Conservation (phyloP, 2,329 filamentous ascomycete genomes). For the Tolypocladium endophyticum region DNA sequence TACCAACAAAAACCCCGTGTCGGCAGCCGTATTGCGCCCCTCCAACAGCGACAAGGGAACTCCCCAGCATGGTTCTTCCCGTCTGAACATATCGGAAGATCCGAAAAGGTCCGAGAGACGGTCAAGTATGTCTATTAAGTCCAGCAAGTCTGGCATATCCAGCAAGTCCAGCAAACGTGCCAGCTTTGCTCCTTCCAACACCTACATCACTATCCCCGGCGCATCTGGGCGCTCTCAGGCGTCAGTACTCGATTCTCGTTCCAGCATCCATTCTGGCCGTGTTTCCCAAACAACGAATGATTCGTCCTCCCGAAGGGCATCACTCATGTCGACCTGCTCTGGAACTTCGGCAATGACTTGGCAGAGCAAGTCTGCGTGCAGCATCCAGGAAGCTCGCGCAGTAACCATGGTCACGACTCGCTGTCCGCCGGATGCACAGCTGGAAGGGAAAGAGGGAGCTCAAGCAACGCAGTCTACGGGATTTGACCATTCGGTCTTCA, state of each 20-base stretch:
- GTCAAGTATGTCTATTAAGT: slow-evolving; percentile 4
- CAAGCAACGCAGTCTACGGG: neutral
- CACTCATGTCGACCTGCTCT: slow-evolving; percentile 28
- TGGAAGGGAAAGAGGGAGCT: slow-evolving; percentile 7
- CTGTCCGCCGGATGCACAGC: slow-evolving; percentile 11
- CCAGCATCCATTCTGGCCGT: slow-evolving; percentile 14
- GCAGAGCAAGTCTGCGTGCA: slow-evolving; percentile 18
- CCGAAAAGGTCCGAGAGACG: slow-evolving; percentile 3
- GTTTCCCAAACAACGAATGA: slow-evolving; percentile 12
- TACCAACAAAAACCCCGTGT: neutral
- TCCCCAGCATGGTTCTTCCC: slow-evolving; percentile 1
- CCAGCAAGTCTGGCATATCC: slow-evolving; percentile 23
- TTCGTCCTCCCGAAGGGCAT: slow-evolving; percentile 14
- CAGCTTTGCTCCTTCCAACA: slow-evolving; percentile 28
- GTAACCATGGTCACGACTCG: slow-evolving; percentile 25
- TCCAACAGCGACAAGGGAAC: slow-evolving; percentile 1
- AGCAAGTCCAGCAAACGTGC: slow-evolving; percentile 27
- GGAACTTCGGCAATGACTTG: slow-evolving; percentile 21
- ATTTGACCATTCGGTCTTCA: neutral
- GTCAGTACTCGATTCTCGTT: slow-evolving; percentile 8
- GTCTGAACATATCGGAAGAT: slow-evolving; percentile 7
- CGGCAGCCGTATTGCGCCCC: neutral
- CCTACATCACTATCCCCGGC: slow-evolving; percentile 30
- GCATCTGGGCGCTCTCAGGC: slow-evolving; percentile 1
- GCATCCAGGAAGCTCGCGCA: slow-evolving; percentile 27